Evolutionary conservation across 2,329 filamentous ascomycete species (phyloP), one percentile per base, ranked within the genome.

Genomic region (Colletotrichum karsti): DNA sequence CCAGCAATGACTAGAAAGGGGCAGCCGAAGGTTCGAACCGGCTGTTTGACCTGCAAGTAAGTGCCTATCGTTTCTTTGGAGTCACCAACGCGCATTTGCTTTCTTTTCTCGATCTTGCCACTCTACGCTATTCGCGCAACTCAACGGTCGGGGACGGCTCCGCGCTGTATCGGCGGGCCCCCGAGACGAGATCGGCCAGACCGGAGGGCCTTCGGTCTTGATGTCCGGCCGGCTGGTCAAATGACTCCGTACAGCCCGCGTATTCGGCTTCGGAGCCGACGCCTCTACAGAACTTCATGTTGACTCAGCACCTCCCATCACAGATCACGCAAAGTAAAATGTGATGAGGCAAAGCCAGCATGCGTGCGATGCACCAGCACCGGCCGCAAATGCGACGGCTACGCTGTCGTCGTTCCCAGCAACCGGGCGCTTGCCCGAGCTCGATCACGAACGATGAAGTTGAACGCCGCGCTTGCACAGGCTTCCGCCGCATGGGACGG

Each of bases 361-460:
- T 90, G 87, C 71, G 75, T 81, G 33, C 82, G 85, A 63, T 89
- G 87, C 73, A 82, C 81, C 28, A 84, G 82, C 66, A 88, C 87
- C 3, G 86, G 87, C 12, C 82, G 87, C 58, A 83, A 81, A 71
- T 89, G 87, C 73, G 87, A 89, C 72, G 87, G 87, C 64, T 89
- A 90, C 62, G 22, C 46, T 50, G 64, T 67, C 53, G 64, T 67
- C 20, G n/a, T 42, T 67, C 64, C 64, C 37, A 67, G 64, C 54
- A 67, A 67, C 22, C 60, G 64, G 13, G 64, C 64, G 18, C 55
- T 67, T 6, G 64, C 64, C 44, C 64, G 64, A 5, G 64, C 64
- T 15, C 60, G 64, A 8, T 67, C 64, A 7, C 60, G 64, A 6
- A 56, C 64, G 7, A 15, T 70, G 70, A 20, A 74, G 35, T 35